These are phyloP conservation scores for Amanita pseudoporphyria DNA, from an alignment of 768 basidiomycete genomes.

Conservation along the genomic window DNA sequence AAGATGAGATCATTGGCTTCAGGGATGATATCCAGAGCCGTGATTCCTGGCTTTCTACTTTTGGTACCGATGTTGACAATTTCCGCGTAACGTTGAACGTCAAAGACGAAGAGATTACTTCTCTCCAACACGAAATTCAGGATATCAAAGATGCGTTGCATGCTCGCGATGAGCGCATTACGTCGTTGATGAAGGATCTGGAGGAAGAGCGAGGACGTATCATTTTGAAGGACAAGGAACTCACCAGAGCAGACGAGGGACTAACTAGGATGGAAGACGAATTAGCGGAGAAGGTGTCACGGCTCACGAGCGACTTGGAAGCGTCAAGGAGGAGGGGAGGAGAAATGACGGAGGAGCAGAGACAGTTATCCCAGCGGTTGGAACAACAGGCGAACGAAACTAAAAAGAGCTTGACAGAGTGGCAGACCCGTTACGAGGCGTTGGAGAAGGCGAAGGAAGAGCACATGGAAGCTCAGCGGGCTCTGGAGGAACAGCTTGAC, in stretches of 20 bases:
- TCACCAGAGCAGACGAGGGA: background rate
- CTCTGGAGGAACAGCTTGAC: conserved; percentile 1
- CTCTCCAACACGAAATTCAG: conserved; percentile 6
- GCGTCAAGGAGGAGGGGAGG: background rate
- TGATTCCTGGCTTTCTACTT: background rate
- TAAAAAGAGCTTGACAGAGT: background rate
- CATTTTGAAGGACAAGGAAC: background rate
- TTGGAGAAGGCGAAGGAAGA: conserved; percentile 3
- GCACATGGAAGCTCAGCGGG: background rate
- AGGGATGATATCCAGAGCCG: conserved; percentile 5
- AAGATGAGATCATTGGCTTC: background rate
- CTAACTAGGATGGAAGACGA: background rate
- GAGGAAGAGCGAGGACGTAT: conserved; percentile 1
- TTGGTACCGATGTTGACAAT: conserved; percentile 6
- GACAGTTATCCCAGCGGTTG: background rate
- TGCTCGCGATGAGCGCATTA: conserved; percentile 6
- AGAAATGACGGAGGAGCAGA: background rate
- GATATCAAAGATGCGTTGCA: background rate
- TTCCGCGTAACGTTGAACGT: conserved; percentile 5
- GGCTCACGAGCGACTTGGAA: background rate
- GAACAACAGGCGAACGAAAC: background rate
- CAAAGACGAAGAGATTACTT: conserved; percentile 4
- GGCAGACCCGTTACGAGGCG: background rate
- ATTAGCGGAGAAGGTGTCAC: background rate
- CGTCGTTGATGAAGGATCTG: background rate